These are phyloP conservation scores for Teunomyces panamensis DNA, from an alignment of 805 yeast genomes.

Conservation along the genomic window DNA sequence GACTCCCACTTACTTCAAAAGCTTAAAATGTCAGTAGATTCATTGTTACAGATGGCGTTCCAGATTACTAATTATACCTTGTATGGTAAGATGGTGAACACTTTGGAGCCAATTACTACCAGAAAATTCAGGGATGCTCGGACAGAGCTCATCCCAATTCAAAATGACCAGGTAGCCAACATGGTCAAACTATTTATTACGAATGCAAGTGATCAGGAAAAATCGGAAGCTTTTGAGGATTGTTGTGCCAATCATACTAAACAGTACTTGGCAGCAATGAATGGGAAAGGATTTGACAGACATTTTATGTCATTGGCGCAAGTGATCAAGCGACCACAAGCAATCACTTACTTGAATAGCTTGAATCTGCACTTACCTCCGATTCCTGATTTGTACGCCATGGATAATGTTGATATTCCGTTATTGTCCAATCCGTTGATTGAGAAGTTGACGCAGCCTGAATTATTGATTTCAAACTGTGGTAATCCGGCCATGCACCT, in stretches of 20 bases:
- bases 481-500: constrained; percentile 85
- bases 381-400: constrained; percentile 18
- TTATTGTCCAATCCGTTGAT: constrained; percentile 32
- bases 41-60: constrained; percentile 49
- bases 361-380: constrained; percentile 44
- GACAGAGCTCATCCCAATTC: constrained; percentile 67
- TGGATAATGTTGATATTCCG: constrained; percentile 21
- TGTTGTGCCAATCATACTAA: constrained; percentile 52
- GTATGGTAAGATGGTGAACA: constrained; percentile 48
- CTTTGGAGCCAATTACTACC: constrained; percentile 63
- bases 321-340: constrained; percentile 45
- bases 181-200: constrained; percentile 66
- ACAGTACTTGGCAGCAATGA: constrained; percentile 49
- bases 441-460: constrained; percentile 35
- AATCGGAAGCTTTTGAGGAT: constrained; percentile 50
- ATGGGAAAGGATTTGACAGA: constrained; percentile 69
- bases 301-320: constrained; percentile 66
- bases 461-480: constrained; percentile 62
- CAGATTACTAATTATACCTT: constrained; percentile 55
- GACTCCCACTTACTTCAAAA: constrained; percentile 36
- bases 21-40: constrained; percentile 46
- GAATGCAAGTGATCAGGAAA: constrained; percentile 40
- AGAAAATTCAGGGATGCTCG: constrained; percentile 66
- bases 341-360: constrained; percentile 35
- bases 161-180: constrained; percentile 48